phyloP scores from a whole-genome alignment of 2,329 filamentous ascomycete species.

The Stagonosporopsis rhizophila region DNA sequence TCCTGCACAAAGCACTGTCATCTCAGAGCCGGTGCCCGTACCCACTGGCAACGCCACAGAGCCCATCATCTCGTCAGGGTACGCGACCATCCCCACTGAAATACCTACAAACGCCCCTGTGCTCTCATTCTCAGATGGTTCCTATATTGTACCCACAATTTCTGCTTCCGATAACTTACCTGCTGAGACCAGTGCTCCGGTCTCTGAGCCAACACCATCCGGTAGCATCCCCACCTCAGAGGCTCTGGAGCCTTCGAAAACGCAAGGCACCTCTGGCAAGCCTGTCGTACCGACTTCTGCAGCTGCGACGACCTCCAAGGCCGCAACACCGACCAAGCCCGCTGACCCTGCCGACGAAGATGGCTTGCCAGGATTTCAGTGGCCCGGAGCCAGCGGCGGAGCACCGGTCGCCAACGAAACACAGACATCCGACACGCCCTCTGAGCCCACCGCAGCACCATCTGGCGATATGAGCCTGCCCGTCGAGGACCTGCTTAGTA shows the following conservation, averaged over 20 bases:
- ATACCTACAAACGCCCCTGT: slow-evolving; percentile 10
- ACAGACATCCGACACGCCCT: slow-evolving; percentile 4
- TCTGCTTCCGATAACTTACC: slow-evolving; percentile 3
- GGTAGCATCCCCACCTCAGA: slow-evolving; percentile 6
- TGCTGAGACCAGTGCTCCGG: slow-evolving; percentile 2
- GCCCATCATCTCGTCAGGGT: slow-evolving; percentile 10
- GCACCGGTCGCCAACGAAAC: slow-evolving; percentile 8
- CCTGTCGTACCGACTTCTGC: slow-evolving; percentile 13
- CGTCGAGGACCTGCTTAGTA: not conserved
- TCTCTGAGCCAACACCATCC: slow-evolving; percentile 1
- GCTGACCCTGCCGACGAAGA: slow-evolving; percentile 12
- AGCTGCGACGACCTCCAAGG: slow-evolving; percentile 6
- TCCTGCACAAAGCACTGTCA: slow-evolving; percentile 21
- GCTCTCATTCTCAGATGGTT: slow-evolving; percentile 5
- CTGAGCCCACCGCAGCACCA: slow-evolving; percentile 10
- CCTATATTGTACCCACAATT: slow-evolving; percentile 3
- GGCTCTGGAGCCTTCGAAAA: slow-evolving; percentile 6
- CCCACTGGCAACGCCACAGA: slow-evolving; percentile 18
- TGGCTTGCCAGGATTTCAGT: slow-evolving; percentile 33
- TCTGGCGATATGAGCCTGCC: slow-evolving; percentile 6
- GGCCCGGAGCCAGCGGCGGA: slow-evolving; percentile 19
- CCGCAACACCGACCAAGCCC: slow-evolving; percentile 11
- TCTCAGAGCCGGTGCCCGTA: slow-evolving; percentile 19
- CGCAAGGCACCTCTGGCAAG: not conserved
- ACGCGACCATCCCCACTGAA: slow-evolving; percentile 13